Evolutionary conservation across 106 monocot genomes (phyloP), one percentile per base, ranked within the genome.

Genomic region (Dendrobium nobile): DNA sequence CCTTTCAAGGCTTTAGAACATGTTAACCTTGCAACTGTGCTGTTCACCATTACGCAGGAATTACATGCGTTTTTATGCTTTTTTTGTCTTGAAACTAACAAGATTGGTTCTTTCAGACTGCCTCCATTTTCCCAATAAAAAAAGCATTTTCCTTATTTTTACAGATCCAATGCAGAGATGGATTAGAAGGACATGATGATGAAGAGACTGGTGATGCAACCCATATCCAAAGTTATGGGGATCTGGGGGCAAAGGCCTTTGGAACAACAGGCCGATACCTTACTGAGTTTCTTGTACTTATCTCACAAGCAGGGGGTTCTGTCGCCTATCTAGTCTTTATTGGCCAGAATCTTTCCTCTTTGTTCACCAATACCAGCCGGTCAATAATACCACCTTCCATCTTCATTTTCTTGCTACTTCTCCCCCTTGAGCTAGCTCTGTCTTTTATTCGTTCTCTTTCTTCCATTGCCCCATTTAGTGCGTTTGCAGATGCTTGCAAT

Each of bases 401-500:
- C 22, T 92, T 92, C 77, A 85, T 98, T 58, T 94, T 98, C 75
- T 56, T 92, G 18, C 20, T 92, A 55, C 85, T 97, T 77, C 92
- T 98, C 33, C 98, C 92, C 7, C 42, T 95, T 31, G 86, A 95
- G 79, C 76, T 95, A 11, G 81, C 59, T 15, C 89, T 98, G n/a
- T 94, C 98, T 42, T 88, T 98, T 58, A 85, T 98, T 28, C 87
- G 82, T 2, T 95, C 98, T 67, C 91, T 98, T 41, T 82, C 97
- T 79, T 54, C 97, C 0, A 84, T 98, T 19, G 86, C 97, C 18
- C 94, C 97, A 19, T 90, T 94, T 84, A 95, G 97, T 78, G 89
- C 87, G 41, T 92, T 98, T 82, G 97, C 97, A n/a, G 92, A 95
- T 82, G 82, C 75, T 10, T 98, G 98, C 89, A 98, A 98, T 81